Percentiles rank a stretch among this genome's conserved stretches.
Evolutionary conservation across 257 asterid species (phyloP).

Genomic region (Lycium ferocissimum): DNA sequence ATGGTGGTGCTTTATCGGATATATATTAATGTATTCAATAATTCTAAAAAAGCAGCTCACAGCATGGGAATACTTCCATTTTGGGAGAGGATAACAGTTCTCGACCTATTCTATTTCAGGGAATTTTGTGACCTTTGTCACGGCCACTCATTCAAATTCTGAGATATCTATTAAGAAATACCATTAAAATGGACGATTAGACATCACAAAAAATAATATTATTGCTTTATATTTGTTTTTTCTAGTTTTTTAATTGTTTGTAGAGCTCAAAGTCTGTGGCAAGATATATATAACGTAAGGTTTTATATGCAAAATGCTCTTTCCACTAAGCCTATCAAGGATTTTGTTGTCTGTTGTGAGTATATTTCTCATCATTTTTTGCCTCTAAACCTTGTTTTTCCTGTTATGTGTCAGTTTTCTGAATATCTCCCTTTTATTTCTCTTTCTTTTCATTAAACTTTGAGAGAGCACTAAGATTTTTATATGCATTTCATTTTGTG

Average conservation of each 20-base stretch:
- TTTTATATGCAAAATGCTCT: conserved; percentile 13
- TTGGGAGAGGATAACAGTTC: conserved; percentile 11
- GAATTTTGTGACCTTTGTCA: not conserved
- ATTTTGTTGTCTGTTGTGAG: conserved; percentile 22
- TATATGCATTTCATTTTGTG: not conserved
- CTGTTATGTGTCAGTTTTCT: not conserved
- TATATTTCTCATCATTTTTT: not conserved
- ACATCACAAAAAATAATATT: conserved; percentile 5
- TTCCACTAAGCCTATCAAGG: conserved; percentile 15
- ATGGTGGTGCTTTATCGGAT: conserved; percentile 12
- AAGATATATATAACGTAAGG: not conserved
- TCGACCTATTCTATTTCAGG: conserved; percentile 18
- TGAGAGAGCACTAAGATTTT: not conserved
- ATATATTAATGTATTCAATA: not conserved
- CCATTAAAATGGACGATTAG: not conserved
- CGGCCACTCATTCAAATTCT: not conserved
- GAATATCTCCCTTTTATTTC: not conserved
- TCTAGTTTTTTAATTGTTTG: not conserved
- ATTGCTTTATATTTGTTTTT: not conserved
- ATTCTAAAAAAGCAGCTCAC: not conserved
- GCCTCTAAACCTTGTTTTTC: not conserved
- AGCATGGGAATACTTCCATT: conserved; percentile 29
- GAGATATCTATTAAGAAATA: not conserved
- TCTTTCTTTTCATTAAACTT: not conserved
- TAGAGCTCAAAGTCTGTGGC: not conserved